These are phyloP conservation scores for Pestalotiopsis sp. DNA, from an alignment of 2,329 filamentous ascomycete species.

Conservation along the genomic window DNA sequence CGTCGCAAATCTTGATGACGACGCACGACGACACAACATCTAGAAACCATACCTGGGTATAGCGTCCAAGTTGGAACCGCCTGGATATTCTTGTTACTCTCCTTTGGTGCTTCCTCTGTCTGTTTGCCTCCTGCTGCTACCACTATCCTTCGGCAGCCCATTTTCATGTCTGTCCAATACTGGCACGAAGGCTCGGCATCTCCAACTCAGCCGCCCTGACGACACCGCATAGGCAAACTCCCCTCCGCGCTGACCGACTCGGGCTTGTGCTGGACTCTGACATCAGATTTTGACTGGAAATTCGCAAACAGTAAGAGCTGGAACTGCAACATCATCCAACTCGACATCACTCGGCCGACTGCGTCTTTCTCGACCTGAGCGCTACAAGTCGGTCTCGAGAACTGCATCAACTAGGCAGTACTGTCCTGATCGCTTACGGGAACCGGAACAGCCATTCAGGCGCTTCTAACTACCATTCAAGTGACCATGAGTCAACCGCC, in stretches of 20 bases:
- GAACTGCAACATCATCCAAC: neutral
- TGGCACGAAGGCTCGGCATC: slow-evolving; percentile 5
- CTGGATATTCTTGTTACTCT: neutral
- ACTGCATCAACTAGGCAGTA: neutral
- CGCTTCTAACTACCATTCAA: neutral
- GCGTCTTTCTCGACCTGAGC: neutral
- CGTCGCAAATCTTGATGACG: neutral
- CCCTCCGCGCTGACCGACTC: neutral
- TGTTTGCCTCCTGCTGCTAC: neutral
- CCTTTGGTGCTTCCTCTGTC: neutral
- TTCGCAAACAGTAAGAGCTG: neutral
- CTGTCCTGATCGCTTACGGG: neutral
- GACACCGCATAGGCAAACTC: neutral
- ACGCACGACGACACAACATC: neutral
- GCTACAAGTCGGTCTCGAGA: neutral
- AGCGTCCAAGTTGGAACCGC: neutral
- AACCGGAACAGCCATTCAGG: no score
- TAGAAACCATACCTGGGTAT: neutral
- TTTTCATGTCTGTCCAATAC: slow-evolving; percentile 1
- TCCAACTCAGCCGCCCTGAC: slow-evolving; percentile 2
- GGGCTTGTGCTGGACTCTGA: neutral
- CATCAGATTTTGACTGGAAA: neutral
- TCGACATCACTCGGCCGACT: neutral
- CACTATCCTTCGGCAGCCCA: neutral
- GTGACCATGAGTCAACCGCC: neutral